Evolutionary conservation across 345 rosid species (phyloP).

Genomic region (Aquilaria yunnanensis): DNA sequence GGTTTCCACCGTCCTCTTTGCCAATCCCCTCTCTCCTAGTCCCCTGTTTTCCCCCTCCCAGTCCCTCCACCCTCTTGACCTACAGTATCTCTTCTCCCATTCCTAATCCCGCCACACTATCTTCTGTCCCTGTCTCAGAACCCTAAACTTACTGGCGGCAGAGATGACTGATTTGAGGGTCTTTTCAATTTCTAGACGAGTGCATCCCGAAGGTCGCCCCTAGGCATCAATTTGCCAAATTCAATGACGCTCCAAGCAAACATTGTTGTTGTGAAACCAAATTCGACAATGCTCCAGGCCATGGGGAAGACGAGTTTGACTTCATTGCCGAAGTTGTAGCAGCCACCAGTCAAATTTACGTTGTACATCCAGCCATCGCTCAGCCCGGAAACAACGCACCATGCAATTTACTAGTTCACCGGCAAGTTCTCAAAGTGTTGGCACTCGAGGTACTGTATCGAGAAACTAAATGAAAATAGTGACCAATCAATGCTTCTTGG

Average conservation of each 20-base stretch:
- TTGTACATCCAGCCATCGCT: conserved; percentile 67
- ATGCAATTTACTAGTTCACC: conserved; percentile 46
- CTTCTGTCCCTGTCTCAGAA: no score
- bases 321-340: conserved; percentile 92
- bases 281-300: conserved; percentile 33
- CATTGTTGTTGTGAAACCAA: conserved; percentile 50
- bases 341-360: conserved; percentile 76
- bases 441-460: conserved; percentile 91
- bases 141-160: no score
- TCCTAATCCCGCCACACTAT: no score
- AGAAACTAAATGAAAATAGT: not conserved
- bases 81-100: no score
- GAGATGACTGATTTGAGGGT: no score
- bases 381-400: conserved; percentile 75
- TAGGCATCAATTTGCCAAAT: conserved; percentile 43
- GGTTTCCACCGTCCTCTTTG: no score
- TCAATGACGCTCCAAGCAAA: conserved; percentile 87
- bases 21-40: no score
- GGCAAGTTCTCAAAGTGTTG: conserved; percentile 86
- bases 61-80: no score
- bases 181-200: conserved; percentile 1
- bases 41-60: no score
- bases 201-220: no score
- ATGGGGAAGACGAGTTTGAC: conserved; percentile 86
- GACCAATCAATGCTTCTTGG: conserved; percentile 65